Evolutionary conservation across 1,284 basidiomycete species (phyloP).

Genomic region (Rhodotorula sp.): DNA sequence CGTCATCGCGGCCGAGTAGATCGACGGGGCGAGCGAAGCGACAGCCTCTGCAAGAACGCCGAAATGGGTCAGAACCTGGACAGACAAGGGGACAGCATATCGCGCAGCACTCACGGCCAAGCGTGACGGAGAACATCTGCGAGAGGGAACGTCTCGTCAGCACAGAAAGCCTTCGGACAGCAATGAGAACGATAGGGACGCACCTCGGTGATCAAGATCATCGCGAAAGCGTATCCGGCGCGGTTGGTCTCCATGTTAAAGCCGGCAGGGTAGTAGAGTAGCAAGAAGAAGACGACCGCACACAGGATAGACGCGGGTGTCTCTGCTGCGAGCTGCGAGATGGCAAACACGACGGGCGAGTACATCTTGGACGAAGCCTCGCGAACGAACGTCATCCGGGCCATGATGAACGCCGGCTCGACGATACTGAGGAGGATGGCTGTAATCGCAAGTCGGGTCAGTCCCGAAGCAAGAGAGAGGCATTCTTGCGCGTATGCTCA

Average conservation of each 20-base stretch:
- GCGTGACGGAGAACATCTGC: constrained; percentile 2
- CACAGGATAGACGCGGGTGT: constrained; percentile 71
- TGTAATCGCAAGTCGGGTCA: no score
- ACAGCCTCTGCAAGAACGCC: constrained; percentile 52
- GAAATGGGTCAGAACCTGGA: neutral
- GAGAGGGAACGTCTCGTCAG: neutral
- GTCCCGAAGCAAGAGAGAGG: no score
- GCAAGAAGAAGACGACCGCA: constrained; percentile 70
- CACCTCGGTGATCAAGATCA: constrained; percentile 65
- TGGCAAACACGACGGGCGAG: constrained; percentile 75
- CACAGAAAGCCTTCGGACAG: neutral
- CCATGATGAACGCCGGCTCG: constrained; percentile 73
- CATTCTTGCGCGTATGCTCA: neutral
- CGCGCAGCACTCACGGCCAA: constrained; percentile 51
- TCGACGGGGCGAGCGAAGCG: constrained; percentile 68
- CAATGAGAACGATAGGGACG: neutral
- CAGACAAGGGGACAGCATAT: constrained; percentile 57
- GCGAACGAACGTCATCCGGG: constrained; percentile 62
- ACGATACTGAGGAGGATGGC: constrained; percentile 75
- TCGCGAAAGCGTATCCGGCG: constrained; percentile 71
- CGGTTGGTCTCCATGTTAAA: constrained; percentile 53
- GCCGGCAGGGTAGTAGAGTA: constrained; percentile 58
- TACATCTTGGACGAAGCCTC: constrained; percentile 60
- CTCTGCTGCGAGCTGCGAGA: constrained; percentile 72
- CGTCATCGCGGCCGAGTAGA: constrained; percentile 70